Percentiles rank a stretch among this genome's conserved stretches.
These are phyloP conservation scores for Camptophora hylomeconis DNA, from an alignment of 2,329 filamentous ascomycete species.

Conservation along the genomic window DNA sequence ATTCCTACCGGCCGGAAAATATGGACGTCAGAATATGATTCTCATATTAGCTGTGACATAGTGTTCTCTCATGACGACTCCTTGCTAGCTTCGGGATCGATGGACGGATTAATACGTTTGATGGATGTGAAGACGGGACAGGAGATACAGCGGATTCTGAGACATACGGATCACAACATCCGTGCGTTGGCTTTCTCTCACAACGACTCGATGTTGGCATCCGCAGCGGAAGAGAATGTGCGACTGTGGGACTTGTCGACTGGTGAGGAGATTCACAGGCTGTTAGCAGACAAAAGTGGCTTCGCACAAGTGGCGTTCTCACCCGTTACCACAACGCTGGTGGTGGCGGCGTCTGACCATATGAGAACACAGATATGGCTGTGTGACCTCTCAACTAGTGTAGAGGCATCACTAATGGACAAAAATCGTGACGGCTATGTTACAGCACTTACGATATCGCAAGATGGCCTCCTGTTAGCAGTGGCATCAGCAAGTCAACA, in stretches of 20 bases:
- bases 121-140: constrained; percentile 16
- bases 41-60: constrained; percentile 10
- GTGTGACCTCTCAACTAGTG: too few relatives aligned
- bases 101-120: constrained; percentile 17
- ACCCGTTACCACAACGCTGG: constrained; percentile 16
- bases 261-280: constrained; percentile 8
- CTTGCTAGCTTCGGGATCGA: constrained; percentile 17
- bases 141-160: constrained; percentile 7
- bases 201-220: constrained; percentile 11
- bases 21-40: constrained; percentile 16
- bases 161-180: constrained; percentile 1
- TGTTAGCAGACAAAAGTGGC: constrained; percentile 13
- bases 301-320: constrained; percentile 19
- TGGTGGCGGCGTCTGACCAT: constrained; percentile 17
- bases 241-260: constrained; percentile 12
- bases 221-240: constrained; percentile 11
- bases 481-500: too few relatives aligned
- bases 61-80: constrained; percentile 19
- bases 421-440: too few relatives aligned
- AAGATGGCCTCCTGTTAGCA: too few relatives aligned
- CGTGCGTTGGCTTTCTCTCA: constrained; percentile 15
- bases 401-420: too few relatives aligned
- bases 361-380: too few relatives aligned
- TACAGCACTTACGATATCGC: too few relatives aligned
- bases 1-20: constrained; percentile 4